phyloP scores from a whole-genome alignment of 345 rosid species.

The Lepidium africanum region DNA sequence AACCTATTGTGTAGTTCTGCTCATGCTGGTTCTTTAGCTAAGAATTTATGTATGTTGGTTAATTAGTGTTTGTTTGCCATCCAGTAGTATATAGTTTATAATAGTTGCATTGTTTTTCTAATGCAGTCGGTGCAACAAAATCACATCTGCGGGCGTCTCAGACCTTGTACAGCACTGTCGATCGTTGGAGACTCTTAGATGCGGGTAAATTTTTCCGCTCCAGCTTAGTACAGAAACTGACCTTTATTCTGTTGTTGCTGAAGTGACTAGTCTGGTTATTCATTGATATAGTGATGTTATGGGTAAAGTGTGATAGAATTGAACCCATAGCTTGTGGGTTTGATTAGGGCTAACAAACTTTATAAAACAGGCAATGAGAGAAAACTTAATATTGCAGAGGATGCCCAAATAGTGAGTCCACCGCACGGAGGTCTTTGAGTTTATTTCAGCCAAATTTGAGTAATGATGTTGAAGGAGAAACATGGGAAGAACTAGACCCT shows the following conservation, averaged over 20 bases:
- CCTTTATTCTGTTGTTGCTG: background rate
- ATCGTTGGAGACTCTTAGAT: conserved; percentile 68
- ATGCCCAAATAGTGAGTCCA: conserved; percentile 59
- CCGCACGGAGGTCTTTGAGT: conserved; percentile 60
- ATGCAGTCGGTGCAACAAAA: conserved; percentile 59
- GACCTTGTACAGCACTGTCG: conserved; percentile 59
- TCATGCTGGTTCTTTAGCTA: background rate
- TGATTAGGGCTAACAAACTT: conserved; percentile 36
- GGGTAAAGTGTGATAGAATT: background rate
- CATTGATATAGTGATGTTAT: background rate
- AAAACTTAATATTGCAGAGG: conserved; percentile 83
- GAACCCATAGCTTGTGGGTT: conserved; percentile 26
- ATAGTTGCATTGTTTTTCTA: background rate
- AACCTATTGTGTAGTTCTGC: background rate
- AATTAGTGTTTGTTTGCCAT: background rate
- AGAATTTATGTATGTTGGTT: background rate
- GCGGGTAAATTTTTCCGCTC: conserved; percentile 46
- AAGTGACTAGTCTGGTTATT: background rate
- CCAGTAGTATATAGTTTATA: background rate
- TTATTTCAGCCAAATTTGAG: conserved; percentile 69
- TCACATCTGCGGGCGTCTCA: conserved; percentile 58
- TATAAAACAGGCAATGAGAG: conserved; percentile 53
- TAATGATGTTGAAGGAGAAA: conserved; percentile 54
- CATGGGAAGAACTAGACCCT: conserved; percentile 85
- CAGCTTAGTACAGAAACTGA: background rate